These are phyloP conservation scores for Inga laurina DNA, from an alignment of 306 rosid species.

Conservation along the genomic window DNA sequence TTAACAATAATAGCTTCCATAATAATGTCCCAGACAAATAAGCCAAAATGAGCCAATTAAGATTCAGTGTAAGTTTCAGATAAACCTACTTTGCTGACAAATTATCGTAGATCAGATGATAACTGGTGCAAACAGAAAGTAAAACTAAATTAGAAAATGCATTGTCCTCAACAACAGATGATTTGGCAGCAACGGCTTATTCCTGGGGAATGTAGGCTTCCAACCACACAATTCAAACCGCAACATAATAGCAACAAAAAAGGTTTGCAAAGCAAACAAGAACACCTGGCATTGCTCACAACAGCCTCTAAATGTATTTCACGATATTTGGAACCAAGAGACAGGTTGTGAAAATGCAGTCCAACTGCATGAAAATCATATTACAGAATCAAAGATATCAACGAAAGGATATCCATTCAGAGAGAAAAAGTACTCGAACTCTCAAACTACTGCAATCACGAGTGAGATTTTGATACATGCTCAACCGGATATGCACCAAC, in stretches of 20 bases:
- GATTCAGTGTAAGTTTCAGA: background rate
- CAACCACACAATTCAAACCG: constrained; percentile 23
- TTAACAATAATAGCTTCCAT: background rate
- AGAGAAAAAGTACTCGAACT: constrained; percentile 16
- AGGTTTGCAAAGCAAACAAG: background rate
- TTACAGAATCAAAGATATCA: background rate
- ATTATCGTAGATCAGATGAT: background rate
- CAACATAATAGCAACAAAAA: constrained; percentile 8
- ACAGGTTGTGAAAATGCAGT: background rate
- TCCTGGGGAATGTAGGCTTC: constrained; percentile 1
- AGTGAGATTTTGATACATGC: background rate
- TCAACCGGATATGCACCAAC: background rate
- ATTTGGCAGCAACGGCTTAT: background rate
- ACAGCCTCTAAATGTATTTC: background rate
- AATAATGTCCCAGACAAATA: background rate
- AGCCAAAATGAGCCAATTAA: background rate
- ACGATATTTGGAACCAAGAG: background rate
- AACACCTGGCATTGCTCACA: background rate
- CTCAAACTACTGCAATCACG: background rate
- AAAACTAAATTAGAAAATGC: constrained; percentile 11
- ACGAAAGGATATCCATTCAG: background rate
- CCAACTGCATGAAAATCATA: constrained; percentile 1
- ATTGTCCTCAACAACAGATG: constrained; percentile 18
- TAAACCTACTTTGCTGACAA: background rate
- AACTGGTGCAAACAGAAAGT: background rate